Base-by-base conservation (phyloP, 2,329 filamentous ascomycete genomes). In the Cercospora sp. region DNA sequence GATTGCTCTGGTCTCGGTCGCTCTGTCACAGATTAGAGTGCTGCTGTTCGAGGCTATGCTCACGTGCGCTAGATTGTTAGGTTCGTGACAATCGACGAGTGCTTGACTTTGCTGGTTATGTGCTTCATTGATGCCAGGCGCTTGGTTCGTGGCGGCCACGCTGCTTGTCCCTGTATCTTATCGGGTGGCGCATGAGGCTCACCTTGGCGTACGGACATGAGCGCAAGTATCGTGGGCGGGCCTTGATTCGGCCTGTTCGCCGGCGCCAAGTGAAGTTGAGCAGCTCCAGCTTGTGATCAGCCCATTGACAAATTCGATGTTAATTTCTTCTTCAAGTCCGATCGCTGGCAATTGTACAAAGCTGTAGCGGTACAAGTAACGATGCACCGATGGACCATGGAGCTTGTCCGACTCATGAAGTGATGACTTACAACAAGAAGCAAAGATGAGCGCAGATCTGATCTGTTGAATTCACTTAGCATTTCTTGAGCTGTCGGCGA, bases 131-230 rank as follows among this genome's bases (percentile, higher is more conserved):
- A 26, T 24, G 40, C 43, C n/a, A 32, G 40, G 61, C 49, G 61
- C 61, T 51, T 62, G 40, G 60, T 24, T 13, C 60, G 24, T 28
- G n/a, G 60, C 34, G 59, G 32, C 13, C 18, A 32, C 18, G 43
- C 40, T 63, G 24, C 40, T 49, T 30, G 61, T 51, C 28, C 16
- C n/a, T 12, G 57, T 21, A 24, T 21, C n/a, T 37, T 60, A 32
- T 60, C 57, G 57, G 57, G 57, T 60, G 57, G 57, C 57, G 57
- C 34, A 34, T 21, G 28, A 37, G 18, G 57, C 30, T 13, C 34
- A 60, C 34, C 57, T 60, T 34, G 34, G 26, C 30, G 28, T 21
- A 21, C 57, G 57, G 57, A 32, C 57, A 60, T 60, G 57, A 37
- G 18, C 30, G 57, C 57, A 18, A 34, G n/a, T 13, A 32, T 60